Evolutionary conservation across 2,329 filamentous ascomycete species (phyloP), one percentile per base, ranked within the genome.

Genomic region (Epichloe sp.): DNA sequence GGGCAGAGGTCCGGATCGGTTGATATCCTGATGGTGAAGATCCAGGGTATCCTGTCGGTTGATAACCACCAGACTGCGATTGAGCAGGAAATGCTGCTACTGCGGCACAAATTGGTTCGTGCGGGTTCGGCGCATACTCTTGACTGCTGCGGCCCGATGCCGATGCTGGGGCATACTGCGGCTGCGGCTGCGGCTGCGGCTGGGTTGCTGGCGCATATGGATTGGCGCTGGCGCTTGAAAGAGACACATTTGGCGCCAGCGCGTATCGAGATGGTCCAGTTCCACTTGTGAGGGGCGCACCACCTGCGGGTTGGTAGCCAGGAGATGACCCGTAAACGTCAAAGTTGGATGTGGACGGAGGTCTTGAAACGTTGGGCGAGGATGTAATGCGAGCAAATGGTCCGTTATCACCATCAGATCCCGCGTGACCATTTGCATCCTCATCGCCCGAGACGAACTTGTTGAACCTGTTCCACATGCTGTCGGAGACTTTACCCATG

Each of bases 401-500:
- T 0, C 89, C 88, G 49, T 77, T 67, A 53, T 87, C 85, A 36
- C 66, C 73, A 44, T 79, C 80, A 50, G 76, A 76, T 0, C 78
- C 80, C 10, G 74, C 74, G 36, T 75, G 74, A 48, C 88, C 85
- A 52, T 79, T 81, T 52, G 94, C 88, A 53, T 95, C 89, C 50
- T 97, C 91, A 53, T 96, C 91, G 14, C 93, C 94, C 48, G 86
- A 83, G 54, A 98, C 89, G 62, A 98, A 98, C 61, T 89, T 96
- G 69, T 90, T 97, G 69, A 99, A 96, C 53, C 86, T 88, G 56
- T 83, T 89, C 78, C 88, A 90, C 63, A 97, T 81, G 36, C 86
- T 88, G 54, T 86, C 89, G 2, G 90, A 93, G 0, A 97, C 88
- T 68, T 94, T 95, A 66, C 94, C 90, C 79, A 97, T 94, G 65